Conservation (phyloP, 169 alveolate genomes). For the Cryptosporidium canis region DNA sequence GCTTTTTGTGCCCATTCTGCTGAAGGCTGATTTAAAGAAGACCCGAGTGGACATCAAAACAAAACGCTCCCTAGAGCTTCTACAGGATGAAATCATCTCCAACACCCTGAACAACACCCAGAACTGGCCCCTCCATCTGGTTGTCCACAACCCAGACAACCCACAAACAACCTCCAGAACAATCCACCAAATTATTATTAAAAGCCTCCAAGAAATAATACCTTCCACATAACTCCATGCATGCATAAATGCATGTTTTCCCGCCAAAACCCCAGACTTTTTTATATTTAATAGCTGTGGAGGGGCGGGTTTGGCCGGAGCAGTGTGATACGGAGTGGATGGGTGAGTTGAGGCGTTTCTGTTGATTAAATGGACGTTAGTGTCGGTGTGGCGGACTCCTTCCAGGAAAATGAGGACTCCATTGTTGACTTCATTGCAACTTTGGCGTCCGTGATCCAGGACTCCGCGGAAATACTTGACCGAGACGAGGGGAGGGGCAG, state of each 20-base stretch:
- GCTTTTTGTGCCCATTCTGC: slow-evolving; percentile 30
- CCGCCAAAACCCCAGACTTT: slow-evolving; percentile 44
- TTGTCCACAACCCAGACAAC: slow-evolving; percentile 10
- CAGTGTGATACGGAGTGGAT: background rate
- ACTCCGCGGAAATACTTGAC: background rate
- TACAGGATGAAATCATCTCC: slow-evolving; percentile 2
- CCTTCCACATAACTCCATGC: background rate
- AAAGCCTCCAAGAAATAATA: background rate
- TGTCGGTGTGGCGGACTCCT: background rate
- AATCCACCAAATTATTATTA: slow-evolving; percentile 5
- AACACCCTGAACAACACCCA: slow-evolving; percentile 1
- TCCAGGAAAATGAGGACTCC: slow-evolving; percentile 30
- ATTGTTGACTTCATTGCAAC: slow-evolving; percentile 30
- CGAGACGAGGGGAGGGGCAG: background rate
- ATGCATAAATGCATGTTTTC: slow-evolving; percentile 2
- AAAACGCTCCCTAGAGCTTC: background rate
- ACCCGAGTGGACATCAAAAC: background rate
- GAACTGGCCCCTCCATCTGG: slow-evolving; percentile 30
- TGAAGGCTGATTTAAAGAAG: background rate
- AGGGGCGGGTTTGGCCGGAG: background rate
- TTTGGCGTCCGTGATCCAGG: background rate
- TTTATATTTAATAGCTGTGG: background rate
- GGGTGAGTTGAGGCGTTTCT: background rate
- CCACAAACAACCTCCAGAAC: slow-evolving; percentile 42
- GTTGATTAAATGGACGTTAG: background rate